Base-by-base conservation (phyloP, 805 yeast species). In the Yamadazyma takamatsuzukensis region DNA sequence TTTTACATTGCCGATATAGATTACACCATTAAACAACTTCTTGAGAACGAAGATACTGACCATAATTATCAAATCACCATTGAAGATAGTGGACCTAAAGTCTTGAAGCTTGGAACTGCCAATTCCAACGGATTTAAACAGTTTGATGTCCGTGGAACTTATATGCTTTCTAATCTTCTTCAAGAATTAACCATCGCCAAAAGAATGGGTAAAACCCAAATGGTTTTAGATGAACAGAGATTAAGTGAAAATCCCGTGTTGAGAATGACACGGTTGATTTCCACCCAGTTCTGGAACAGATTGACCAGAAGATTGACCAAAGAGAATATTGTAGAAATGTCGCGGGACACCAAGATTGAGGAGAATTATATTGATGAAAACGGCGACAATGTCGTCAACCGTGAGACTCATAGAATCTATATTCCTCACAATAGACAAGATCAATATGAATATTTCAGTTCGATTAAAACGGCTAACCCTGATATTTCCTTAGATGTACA, bases 121-220 rank as follows among this genome's bases (percentile, higher is more conserved):
- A 83, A 84, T 51, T 86, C 95, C 3, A 76, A 79, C 48, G 97
- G 96, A 1, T 85, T 61, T 60, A 79, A 76, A 23, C 80, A 75
- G 45, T 73, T 74, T 34, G 84, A 80, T 39, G 71, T 88, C 35
- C 64, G 95, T 38, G 97, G 97, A 3, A 88, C 96, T 0, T 88
- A 88, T 51, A 83, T 83, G 89, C 61, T 88, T 30, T 80, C 93
- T 0, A 89, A 89, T 56, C 59, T 89, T 24, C 67, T 88, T 35
- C 96, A 88, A 61, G 97, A 88, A 57, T 67, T 88, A 43, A 86
- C 96, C 0, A 78, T 87, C 40, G 96, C 96, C 10, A 77, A 83
- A 51, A 65, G 83, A 36, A 74, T 79, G 54, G 95, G 95, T 6
- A 70, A 90, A 41, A 78, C 76, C 41, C 83, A 78, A 49, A 78